Evolutionary conservation across 2,329 filamentous ascomycete species (phyloP).

Genomic region (Aureobasidium sp.): DNA sequence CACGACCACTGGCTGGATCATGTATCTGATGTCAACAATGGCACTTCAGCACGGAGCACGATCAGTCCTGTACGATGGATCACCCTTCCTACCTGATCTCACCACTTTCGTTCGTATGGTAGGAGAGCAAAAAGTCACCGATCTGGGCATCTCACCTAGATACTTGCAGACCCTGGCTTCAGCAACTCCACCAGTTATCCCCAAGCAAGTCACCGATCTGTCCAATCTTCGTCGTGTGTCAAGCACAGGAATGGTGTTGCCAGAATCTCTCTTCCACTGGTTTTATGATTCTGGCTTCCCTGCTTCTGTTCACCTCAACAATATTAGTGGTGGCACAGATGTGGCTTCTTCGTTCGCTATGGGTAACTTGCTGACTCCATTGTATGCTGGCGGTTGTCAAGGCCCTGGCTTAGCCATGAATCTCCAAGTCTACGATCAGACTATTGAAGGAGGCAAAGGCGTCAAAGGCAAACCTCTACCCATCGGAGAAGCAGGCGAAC

Average conservation of each 20-base stretch:
- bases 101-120: slow-evolving; percentile 54
- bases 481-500: slow-evolving; percentile 61
- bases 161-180: slow-evolving; percentile 68
- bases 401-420: slow-evolving; percentile 45
- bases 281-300: slow-evolving; percentile 67
- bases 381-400: slow-evolving; percentile 52
- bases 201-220: slow-evolving; percentile 55
- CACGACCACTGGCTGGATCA: slow-evolving; percentile 74
- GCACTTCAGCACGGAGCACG: slow-evolving; percentile 52
- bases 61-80: slow-evolving; percentile 71
- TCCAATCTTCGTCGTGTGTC: slow-evolving; percentile 52
- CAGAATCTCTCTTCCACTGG: slow-evolving; percentile 72
- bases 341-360: slow-evolving; percentile 56
- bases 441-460: slow-evolving; percentile 33
- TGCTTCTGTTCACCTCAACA: slow-evolving; percentile 54
- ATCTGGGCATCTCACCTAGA: slow-evolving; percentile 65
- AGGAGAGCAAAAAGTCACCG: slow-evolving; percentile 57
- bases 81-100: slow-evolving; percentile 64
- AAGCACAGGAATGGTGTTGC: slow-evolving; percentile 74
- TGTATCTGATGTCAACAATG: slow-evolving; percentile 61
- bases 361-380: slow-evolving; percentile 60
- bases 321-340: slow-evolving; percentile 72
- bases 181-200: slow-evolving; percentile 43
- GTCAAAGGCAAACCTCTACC: slow-evolving; percentile 44
- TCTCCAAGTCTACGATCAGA: slow-evolving; percentile 52